A percentile compares a stretch with the other conserved stretches of the same genome.
Evolutionary conservation across 768 basidiomycete genomes (phyloP).

Genomic region (Hericium erinaceus): DNA sequence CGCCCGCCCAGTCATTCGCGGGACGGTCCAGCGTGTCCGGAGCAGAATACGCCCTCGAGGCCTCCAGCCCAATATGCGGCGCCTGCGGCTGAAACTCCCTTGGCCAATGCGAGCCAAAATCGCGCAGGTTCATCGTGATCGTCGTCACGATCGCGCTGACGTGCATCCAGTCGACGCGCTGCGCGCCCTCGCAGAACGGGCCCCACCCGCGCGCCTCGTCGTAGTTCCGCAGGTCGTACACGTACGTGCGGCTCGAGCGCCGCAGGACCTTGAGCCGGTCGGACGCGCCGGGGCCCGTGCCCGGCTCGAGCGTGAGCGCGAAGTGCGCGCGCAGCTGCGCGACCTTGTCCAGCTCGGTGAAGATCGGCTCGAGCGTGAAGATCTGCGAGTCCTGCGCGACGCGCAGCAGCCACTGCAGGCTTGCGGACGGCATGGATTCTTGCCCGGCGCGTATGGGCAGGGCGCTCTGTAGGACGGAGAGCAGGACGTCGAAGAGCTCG

Average conservation of each 20-base stretch:
- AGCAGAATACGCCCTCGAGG: constrained; percentile 46
- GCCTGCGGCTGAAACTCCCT: constrained; percentile 5
- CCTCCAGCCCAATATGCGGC: constrained; percentile 31
- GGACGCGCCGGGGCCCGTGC: constrained; percentile 13
- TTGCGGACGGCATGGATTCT: background rate
- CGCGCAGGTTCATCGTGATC: constrained; percentile 40
- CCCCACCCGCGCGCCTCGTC: constrained; percentile 43
- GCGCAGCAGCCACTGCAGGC: constrained; percentile 2
- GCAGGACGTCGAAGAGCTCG: constrained; percentile 6
- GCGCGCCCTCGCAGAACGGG: constrained; percentile 34
- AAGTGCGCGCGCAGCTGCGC: constrained; percentile 41
- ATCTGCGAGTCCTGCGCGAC: background rate
- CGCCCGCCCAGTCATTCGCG: constrained; percentile 59
- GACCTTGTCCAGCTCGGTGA: constrained; percentile 25
- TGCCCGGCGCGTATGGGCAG: background rate
- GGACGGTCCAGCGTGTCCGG: constrained; percentile 27
- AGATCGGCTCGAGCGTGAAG: constrained; percentile 25
- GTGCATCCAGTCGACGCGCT: constrained; percentile 53
- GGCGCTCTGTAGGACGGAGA: constrained; percentile 7
- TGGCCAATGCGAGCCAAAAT: constrained; percentile 19
- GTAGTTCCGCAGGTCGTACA: constrained; percentile 62
- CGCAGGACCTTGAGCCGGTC: constrained; percentile 27
- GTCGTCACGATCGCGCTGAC: constrained; percentile 51
- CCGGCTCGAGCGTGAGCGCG: constrained; percentile 33
- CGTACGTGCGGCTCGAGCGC: constrained; percentile 41